Evolutionary conservation across 768 basidiomycete species (phyloP).

Genomic region (Lentinula sp.): DNA sequence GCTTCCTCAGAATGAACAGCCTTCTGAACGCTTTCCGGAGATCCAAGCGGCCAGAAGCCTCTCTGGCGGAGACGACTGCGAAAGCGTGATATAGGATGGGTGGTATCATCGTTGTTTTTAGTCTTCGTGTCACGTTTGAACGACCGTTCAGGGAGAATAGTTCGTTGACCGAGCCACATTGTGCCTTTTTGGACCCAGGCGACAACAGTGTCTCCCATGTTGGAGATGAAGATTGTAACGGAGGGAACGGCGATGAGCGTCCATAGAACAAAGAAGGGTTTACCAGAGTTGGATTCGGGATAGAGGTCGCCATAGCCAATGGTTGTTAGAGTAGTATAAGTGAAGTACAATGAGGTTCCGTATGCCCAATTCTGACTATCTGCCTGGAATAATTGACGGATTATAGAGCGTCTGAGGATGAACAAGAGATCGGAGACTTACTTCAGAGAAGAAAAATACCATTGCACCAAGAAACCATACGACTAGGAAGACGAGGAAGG

Average conservation of each 20-base stretch:
- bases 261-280: constrained; percentile 38
- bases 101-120: background rate
- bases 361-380: constrained; percentile 26
- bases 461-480: constrained; percentile 32
- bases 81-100: background rate
- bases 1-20: background rate
- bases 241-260: constrained; percentile 32
- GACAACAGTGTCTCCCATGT: constrained; percentile 44
- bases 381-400: background rate
- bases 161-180: constrained; percentile 21
- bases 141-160: constrained; percentile 20
- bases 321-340: constrained; percentile 31
- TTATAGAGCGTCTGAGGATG: background rate
- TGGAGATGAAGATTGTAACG: constrained; percentile 37
- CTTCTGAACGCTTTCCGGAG: background rate
- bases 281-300: constrained; percentile 26
- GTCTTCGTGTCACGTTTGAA: background rate
- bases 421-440: constrained; percentile 5
- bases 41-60: constrained; percentile 2
- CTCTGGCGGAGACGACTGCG: background rate
- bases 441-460: constrained; percentile 29
- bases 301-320: constrained; percentile 37
- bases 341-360: constrained; percentile 31
- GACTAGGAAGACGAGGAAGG: constrained; percentile 20
- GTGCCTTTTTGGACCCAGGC: constrained; percentile 25